Evolutionary conservation across 179 eudicot species (phyloP).

Genomic region (Gypsophila paniculata): DNA sequence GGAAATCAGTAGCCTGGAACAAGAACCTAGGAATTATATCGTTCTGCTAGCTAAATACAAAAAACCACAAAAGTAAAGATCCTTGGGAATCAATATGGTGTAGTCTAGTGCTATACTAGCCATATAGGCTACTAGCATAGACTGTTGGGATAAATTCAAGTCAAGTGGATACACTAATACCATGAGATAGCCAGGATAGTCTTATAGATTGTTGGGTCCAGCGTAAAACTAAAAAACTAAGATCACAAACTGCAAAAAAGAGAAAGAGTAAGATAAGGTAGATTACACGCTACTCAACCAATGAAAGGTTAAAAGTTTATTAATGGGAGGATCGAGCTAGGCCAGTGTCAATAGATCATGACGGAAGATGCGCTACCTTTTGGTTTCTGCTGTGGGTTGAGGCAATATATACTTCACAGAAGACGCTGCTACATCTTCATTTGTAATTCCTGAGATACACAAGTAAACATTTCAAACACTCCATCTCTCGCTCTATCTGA

Average conservation of each 20-base stretch:
- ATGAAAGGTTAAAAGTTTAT: background rate
- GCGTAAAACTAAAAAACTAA: background rate
- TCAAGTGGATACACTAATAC: background rate
- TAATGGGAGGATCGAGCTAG: background rate
- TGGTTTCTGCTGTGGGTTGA: constrained; percentile 80
- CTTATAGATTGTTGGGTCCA: background rate
- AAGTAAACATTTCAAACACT: constrained; percentile 11
- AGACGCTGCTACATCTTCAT: constrained; percentile 39
- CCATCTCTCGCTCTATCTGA: constrained; percentile 1
- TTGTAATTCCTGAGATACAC: constrained; percentile 46
- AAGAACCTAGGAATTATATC: background rate
- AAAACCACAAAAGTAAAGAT: constrained; percentile 1
- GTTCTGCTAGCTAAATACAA: constrained; percentile 2
- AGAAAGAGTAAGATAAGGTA: background rate
- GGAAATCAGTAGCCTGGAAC: constrained; percentile 8
- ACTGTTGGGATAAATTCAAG: background rate
- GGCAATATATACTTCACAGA: constrained; percentile 58
- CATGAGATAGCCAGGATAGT: background rate
- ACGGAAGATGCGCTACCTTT: constrained; percentile 45
- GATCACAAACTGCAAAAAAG: background rate
- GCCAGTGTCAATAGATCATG: background rate
- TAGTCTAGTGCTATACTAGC: background rate
- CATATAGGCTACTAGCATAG: background rate
- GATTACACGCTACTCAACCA: background rate
- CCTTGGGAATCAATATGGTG: background rate